Evolutionary conservation across 371 early-diverging fungal species (phyloP), one percentile per base, ranked within the genome.

Genomic region (Circinella minor): DNA sequence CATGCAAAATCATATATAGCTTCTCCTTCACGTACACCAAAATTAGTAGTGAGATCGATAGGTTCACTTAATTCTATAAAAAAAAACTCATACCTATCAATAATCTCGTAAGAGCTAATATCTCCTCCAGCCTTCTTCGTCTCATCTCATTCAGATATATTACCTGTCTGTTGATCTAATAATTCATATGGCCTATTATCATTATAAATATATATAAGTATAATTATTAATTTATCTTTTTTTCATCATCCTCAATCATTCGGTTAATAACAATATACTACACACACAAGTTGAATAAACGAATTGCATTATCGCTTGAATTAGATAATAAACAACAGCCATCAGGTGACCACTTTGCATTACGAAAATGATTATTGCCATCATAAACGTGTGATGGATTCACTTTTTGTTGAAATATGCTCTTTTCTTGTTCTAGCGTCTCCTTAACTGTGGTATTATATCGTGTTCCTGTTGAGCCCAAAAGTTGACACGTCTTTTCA

Each of bases 1-100:
- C 91, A 92, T 17, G 79, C 81, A 72, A 81, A 84, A 61, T 91
- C 92, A 69, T 89, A 89, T 0, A 91, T 70, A 0, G 84, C 71
- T 71, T 92, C 92, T 4, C 85, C 89, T 72, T 84, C 85, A 49
- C 75, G 68, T 46, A 88, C 80, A 8, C 76, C 71, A 36, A 90
- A 54, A 11, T 27, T 9, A 20, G 46, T 37, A 36, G 36, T 18
- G 11, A 65, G 38, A 63, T 63, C 36, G 10, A 64, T 27, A 20
- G 4, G 55, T 46, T n/a, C 39, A 36, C 17, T n/a, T 20, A 15
- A 36, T n/a, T 68, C 36, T 51, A 46, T 54, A 55, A 11, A 43
- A 9, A 11, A 11, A 43, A 9, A 43, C 43, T 3, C 11, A 9
- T 43, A 43, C 6, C 0, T 2, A 27, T 43, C 9, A 43, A 43